Evolutionary conservation across 2,329 filamentous ascomycete genomes (phyloP).

Genomic region (Ophiostoma novo-ulmi): DNA sequence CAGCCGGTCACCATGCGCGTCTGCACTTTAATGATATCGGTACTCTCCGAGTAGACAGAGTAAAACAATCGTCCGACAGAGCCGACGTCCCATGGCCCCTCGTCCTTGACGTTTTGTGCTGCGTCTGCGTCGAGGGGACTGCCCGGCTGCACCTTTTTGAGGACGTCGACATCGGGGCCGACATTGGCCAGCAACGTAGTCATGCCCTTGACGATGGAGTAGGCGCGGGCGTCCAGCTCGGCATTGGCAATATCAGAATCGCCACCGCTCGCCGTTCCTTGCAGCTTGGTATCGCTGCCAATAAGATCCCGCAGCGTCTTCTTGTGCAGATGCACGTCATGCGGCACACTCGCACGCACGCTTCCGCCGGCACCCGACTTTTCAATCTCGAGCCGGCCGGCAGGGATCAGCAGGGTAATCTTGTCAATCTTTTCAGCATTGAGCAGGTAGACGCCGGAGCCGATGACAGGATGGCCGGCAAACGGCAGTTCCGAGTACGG

Average conservation of each 20-base stretch:
- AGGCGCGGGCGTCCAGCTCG: slow-evolving; percentile 43
- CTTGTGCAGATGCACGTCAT: slow-evolving; percentile 59
- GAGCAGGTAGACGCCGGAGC: slow-evolving; percentile 48
- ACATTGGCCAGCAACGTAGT: slow-evolving; percentile 57
- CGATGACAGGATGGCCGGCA: slow-evolving; percentile 59
- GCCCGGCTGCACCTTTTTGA: slow-evolving; percentile 55
- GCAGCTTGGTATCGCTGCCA: slow-evolving; percentile 13
- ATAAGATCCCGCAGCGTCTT: slow-evolving; percentile 34
- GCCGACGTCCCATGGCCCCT: slow-evolving; percentile 48
- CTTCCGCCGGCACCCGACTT: background rate
- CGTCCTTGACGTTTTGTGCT: slow-evolving; percentile 41
- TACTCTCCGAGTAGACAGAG: slow-evolving; percentile 35
- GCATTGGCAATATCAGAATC: slow-evolving; percentile 34
- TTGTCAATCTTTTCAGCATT: slow-evolving; percentile 18
- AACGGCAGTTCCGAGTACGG: slow-evolving; percentile 52
- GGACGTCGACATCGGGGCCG: slow-evolving; percentile 32
- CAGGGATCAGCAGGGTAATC: background rate
- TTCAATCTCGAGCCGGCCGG: slow-evolving; percentile 5
- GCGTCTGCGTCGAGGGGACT: slow-evolving; percentile 22
- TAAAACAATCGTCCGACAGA: slow-evolving; percentile 58
- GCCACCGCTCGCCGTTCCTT: slow-evolving; percentile 30
- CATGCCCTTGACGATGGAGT: slow-evolving; percentile 69
- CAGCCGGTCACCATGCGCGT: slow-evolving; percentile 55
- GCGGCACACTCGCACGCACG: slow-evolving; percentile 61
- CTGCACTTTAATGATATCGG: slow-evolving; percentile 36